A percentile compares a stretch with the other conserved stretches of the same genome.
These are phyloP conservation scores for Dispira simplex DNA, from an alignment of 192 early-diverging fungal species.

Conservation along the genomic window DNA sequence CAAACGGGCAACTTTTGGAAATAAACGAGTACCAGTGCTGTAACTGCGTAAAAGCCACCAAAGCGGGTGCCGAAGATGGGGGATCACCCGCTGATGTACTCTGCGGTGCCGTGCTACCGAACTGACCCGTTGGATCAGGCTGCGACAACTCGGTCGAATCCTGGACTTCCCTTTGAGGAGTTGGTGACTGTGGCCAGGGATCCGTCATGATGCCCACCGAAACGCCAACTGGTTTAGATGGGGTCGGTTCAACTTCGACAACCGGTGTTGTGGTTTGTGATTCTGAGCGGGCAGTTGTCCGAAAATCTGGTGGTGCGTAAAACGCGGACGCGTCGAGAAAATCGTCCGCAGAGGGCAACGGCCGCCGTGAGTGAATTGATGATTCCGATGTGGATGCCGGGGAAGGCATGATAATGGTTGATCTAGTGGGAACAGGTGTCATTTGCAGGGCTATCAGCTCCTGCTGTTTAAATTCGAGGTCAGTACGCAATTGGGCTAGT, in stretches of 20 bases:
- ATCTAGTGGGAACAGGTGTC: neutral
- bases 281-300: neutral
- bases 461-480: constrained; percentile 2
- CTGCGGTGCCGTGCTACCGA: too few relatives aligned
- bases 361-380: neutral
- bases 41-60: too few relatives aligned
- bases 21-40: too few relatives aligned
- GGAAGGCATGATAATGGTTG: neutral
- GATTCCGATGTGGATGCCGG: neutral
- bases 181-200: neutral
- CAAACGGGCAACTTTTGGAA: too few relatives aligned
- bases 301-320: neutral
- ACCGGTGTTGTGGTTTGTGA: too few relatives aligned
- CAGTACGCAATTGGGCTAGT: neutral
- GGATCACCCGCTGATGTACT: too few relatives aligned
- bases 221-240: too few relatives aligned
- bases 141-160: too few relatives aligned
- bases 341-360: neutral
- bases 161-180: neutral
- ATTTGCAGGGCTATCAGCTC: constrained; percentile 8
- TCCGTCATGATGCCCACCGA: constrained; percentile 9
- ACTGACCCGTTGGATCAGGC: too few relatives aligned
- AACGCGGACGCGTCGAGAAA: neutral
- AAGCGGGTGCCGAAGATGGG: too few relatives aligned
- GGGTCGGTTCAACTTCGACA: too few relatives aligned